Conservation (phyloP, 768 basidiomycete species). For the Tulasnella sp. region DNA sequence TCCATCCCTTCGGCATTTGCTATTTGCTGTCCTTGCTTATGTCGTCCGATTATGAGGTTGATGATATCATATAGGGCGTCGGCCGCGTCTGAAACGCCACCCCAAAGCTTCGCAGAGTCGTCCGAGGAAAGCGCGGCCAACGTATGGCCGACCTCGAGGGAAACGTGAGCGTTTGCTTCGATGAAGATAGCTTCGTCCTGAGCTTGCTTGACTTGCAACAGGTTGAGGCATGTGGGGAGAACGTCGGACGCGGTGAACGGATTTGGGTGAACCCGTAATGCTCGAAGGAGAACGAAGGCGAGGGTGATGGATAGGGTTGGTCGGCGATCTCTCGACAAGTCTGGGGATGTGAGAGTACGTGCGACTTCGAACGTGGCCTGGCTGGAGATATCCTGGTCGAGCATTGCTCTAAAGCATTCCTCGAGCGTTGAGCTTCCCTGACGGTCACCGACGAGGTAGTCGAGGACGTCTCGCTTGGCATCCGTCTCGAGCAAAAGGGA, state of each 20-base stretch:
- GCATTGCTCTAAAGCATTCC: constrained; percentile 23
- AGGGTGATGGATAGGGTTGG: constrained; percentile 15
- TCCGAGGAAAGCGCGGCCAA: neutral
- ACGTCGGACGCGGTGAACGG: neutral
- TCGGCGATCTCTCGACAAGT: neutral
- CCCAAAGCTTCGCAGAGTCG: constrained; percentile 15
- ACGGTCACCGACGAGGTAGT: constrained; percentile 18
- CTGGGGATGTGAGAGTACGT: neutral
- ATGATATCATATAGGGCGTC: neutral
- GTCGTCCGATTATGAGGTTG: constrained; percentile 10
- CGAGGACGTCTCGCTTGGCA: neutral
- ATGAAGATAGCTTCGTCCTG: neutral
- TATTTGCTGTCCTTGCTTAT: neutral
- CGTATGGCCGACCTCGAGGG: constrained; percentile 4
- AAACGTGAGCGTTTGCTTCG: constrained; percentile 20
- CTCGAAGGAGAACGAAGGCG: constrained; percentile 21
- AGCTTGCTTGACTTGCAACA: neutral
- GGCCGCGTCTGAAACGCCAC: neutral
- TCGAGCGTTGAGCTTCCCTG: constrained; percentile 4
- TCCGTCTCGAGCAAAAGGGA: neutral
- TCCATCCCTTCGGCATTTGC: constrained; percentile 7
- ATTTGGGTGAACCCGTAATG: neutral
- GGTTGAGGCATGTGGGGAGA: neutral
- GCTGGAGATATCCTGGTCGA: constrained; percentile 22
- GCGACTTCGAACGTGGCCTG: constrained; percentile 10